Evolutionary conservation across 1,284 basidiomycete genomes (phyloP).

Genomic region (Malassezia vespertilionis): DNA sequence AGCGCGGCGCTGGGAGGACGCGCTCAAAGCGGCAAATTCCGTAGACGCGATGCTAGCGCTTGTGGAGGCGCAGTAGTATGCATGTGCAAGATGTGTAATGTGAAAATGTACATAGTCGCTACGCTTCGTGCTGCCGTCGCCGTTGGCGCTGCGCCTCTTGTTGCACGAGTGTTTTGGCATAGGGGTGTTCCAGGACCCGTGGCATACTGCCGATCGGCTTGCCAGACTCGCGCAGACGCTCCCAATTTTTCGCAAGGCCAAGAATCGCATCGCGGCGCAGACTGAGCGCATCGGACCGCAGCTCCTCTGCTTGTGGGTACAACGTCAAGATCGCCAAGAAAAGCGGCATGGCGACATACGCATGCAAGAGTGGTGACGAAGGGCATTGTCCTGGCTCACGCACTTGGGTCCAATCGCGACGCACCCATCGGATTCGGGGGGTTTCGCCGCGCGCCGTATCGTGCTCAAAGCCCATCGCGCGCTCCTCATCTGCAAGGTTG

Average conservation of each 20-base stretch:
- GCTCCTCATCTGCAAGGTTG: constrained; percentile 14
- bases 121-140: neutral
- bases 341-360: neutral
- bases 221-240: neutral
- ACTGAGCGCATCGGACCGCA: constrained; percentile 7
- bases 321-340: constrained; percentile 6
- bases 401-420: neutral
- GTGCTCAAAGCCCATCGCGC: constrained; percentile 13
- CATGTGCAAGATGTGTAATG: no score
- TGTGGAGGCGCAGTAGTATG: constrained; percentile 1
- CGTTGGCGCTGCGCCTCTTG: neutral
- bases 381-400: no score
- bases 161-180: neutral
- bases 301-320: constrained; percentile 4
- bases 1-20: constrained; percentile 6
- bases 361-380: neutral
- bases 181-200: constrained; percentile 12
- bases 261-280: constrained; percentile 13
- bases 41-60: constrained; percentile 1
- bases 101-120: no score
- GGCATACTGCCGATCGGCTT: neutral
- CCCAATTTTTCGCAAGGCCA: constrained; percentile 10
- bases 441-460: neutral
- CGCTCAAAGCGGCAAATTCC: neutral
- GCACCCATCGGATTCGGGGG: constrained; percentile 7